Percentiles rank a stretch among this genome's conserved stretches.
phyloP scores from a whole-genome alignment of 805 yeast genomes.

The Metschnikowia kunwiensis region DNA sequence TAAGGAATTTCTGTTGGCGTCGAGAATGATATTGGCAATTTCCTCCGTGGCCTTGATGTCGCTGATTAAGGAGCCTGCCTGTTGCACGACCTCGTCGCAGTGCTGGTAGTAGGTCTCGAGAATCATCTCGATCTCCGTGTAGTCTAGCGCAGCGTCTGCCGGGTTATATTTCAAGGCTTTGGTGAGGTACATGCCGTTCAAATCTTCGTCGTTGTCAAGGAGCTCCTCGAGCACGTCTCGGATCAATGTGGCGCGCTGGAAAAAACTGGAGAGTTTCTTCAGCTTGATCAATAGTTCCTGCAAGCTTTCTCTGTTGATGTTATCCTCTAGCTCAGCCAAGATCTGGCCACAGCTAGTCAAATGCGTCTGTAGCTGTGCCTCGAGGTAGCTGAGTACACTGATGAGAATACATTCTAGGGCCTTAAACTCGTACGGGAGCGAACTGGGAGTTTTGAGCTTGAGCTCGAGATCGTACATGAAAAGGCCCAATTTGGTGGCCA shows the following conservation, averaged over 20 bases:
- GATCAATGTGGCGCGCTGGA: slow-evolving; percentile 72
- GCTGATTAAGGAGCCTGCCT: slow-evolving; percentile 74
- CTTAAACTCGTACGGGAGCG: slow-evolving; percentile 61
- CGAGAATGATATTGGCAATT: slow-evolving; percentile 84
- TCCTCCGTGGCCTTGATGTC: slow-evolving; percentile 91
- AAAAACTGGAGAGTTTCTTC: slow-evolving; percentile 65
- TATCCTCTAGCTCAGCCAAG: slow-evolving; percentile 68
- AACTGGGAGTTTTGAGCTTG: slow-evolving; percentile 47
- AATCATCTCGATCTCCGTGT: slow-evolving; percentile 80
- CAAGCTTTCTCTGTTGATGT: slow-evolving; percentile 71
- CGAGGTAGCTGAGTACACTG: slow-evolving; percentile 75
- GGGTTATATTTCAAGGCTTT: slow-evolving; percentile 29
- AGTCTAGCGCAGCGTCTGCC: slow-evolving; percentile 29
- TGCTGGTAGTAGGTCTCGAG: slow-evolving; percentile 87
- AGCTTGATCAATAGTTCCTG: slow-evolving; percentile 71
- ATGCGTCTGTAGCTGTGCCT: slow-evolving; percentile 67
- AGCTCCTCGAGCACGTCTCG: slow-evolving; percentile 80
- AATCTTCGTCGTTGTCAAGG: slow-evolving; percentile 81
- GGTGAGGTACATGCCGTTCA: slow-evolving; percentile 73
- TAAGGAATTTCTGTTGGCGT: slow-evolving; percentile 84
- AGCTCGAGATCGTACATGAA: slow-evolving; percentile 82
- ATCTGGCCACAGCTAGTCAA: slow-evolving; percentile 57
- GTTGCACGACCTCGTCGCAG: slow-evolving; percentile 91
- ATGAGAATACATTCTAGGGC: slow-evolving; percentile 81
- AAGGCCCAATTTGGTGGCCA: slow-evolving; percentile 68